Evolutionary conservation across 192 early-diverging fungal genomes (phyloP).

Genomic region (Allomyces macrogynus): DNA sequence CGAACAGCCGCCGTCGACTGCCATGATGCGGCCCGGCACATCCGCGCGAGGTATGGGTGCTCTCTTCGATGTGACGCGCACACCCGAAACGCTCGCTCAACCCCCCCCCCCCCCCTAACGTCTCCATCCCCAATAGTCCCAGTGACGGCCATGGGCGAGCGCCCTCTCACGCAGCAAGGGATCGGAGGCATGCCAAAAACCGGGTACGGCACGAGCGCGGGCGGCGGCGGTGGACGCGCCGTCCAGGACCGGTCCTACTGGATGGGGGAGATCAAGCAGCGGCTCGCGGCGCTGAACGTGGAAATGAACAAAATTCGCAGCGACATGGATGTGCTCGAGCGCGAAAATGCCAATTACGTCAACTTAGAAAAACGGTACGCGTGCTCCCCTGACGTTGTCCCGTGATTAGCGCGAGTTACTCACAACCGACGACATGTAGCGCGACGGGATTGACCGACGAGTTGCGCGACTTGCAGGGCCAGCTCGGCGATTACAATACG

Average conservation of each 20-base stretch:
- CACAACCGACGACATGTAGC: background rate
- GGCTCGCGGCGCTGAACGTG: slow-evolving; percentile 15
- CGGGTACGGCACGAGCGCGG: slow-evolving; percentile 9
- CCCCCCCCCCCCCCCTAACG: no score
- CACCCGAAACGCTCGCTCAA: no score
- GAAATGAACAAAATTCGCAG: slow-evolving; percentile 23
- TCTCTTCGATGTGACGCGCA: background rate
- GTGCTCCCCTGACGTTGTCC: background rate
- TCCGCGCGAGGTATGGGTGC: background rate
- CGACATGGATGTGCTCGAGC: slow-evolving; percentile 20
- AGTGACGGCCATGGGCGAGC: slow-evolving; percentile 11
- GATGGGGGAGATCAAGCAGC: slow-evolving; percentile 29
- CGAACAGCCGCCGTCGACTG: background rate
- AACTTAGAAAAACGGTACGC: slow-evolving; percentile 35
- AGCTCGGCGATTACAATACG: slow-evolving; percentile 31
- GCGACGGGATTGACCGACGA: slow-evolving; percentile 15
- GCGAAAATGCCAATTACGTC: slow-evolving; percentile 24
- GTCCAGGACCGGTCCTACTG: slow-evolving; percentile 33
- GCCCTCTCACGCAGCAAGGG: slow-evolving; percentile 40
- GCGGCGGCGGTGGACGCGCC: slow-evolving; percentile 11
- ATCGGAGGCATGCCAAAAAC: slow-evolving; percentile 23
- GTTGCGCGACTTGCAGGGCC: slow-evolving; percentile 30
- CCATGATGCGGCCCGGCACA: background rate
- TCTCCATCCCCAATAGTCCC: background rate
- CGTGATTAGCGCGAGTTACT: background rate